Evolutionary conservation across 306 rosid species (phyloP), one percentile per base, ranked within the genome.

Genomic region (Lithocarpus polystachyus): DNA sequence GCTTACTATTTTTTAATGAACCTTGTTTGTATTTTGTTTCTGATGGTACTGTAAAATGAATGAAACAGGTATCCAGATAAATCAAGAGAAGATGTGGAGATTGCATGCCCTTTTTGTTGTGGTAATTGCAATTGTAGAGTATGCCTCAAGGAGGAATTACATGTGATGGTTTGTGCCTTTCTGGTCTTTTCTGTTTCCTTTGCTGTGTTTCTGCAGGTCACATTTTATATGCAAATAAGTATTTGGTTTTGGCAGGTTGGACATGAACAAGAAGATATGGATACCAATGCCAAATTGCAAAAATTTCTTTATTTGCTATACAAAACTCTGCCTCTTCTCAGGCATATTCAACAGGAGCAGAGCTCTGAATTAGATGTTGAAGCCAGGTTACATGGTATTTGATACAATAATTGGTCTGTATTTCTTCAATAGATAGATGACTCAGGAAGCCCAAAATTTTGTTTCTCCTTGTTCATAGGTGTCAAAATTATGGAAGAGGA

Each of bases 81-180:
- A 82, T 76, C 89, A 53, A 86, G 81, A 74, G 83, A 80, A 80
- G 91, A 87, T 72, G 77, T 89, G 68, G 80, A 84, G 81, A 45
- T 7, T 59, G 79, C 87, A 29, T 89, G 93, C 61, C 93, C 93
- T 62, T 86, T 84, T 80, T 89, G 93, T 72, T 70, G 81, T 56
- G 82, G 83, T 68, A 82, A 86, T 80, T 89, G 93, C 86, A 89
- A 87, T 78, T 89, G 93, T 79, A 75, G 93, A 79, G 10, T 86
- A 79, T 89, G 93, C 78, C 82, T 89, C 79, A 86, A 87, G 86
- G 82, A 84, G 82, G 77, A 81, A 78, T 71, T 86, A 84, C 71
- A 82, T 45, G 68, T 74, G 48, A 26, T 80, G 87, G 91, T 88
- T 12, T 48, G 87, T 82, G 74, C 65, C 53, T 71, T 48, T 79